Percentiles rank a stretch among this genome's conserved stretches.
Evolutionary conservation across 2,329 filamentous ascomycete species (phyloP).

Genomic region (Leptographium galeiforme): DNA sequence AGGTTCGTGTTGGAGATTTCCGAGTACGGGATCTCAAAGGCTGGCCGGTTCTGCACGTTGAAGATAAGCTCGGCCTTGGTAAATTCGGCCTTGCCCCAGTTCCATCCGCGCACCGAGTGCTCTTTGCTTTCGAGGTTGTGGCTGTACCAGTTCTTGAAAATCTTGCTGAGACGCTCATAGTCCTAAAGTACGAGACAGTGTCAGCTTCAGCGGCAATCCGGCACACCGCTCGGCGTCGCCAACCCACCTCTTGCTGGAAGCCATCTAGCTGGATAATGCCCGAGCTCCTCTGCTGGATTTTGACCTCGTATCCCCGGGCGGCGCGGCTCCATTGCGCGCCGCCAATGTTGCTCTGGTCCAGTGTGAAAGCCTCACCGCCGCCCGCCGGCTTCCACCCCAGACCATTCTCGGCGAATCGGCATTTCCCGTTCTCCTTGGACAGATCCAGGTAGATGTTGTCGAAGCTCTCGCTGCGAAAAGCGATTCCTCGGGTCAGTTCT

Average conservation of each 20-base stretch:
- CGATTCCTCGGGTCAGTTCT: background rate
- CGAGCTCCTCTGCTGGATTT: conserved; percentile 72
- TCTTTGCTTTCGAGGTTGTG: conserved; percentile 85
- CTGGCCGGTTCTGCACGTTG: conserved; percentile 91
- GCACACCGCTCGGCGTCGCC: background rate
- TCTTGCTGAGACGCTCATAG: conserved; percentile 76
- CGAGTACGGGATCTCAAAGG: conserved; percentile 93
- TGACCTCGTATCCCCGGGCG: conserved; percentile 83
- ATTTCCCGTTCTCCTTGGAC: conserved; percentile 83
- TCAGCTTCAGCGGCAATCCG: background rate
- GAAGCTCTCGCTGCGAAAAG: conserved; percentile 64
- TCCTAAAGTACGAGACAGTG: conserved; percentile 37
- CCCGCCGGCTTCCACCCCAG: conserved; percentile 87
- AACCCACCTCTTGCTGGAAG: conserved; percentile 63
- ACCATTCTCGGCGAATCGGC: conserved; percentile 85
- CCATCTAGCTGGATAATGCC: conserved; percentile 89
- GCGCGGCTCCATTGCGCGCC: conserved; percentile 91
- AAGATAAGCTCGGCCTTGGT: conserved; percentile 89
- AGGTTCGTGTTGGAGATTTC: conserved; percentile 97
- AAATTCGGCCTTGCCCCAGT: conserved; percentile 98
- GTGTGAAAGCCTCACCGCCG: conserved; percentile 84
- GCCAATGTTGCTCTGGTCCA: conserved; percentile 74
- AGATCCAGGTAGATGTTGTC: conserved; percentile 95
- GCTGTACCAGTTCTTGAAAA: conserved; percentile 98
- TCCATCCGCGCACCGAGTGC: conserved; percentile 92